phyloP scores from a whole-genome alignment of 1,284 basidiomycete genomes.

The Ustilago sp. region DNA sequence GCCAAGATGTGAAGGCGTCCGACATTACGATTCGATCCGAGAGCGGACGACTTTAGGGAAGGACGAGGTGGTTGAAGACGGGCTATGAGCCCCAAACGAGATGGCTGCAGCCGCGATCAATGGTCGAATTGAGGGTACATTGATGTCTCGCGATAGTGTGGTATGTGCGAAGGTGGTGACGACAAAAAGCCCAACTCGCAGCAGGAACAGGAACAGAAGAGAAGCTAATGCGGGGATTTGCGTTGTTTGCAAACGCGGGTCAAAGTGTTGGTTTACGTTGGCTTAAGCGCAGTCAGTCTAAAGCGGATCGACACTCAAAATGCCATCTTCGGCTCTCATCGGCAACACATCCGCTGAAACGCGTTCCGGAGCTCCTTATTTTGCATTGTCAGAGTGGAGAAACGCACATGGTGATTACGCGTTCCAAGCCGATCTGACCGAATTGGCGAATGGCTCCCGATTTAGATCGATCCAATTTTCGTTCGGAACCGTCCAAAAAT shows the following conservation, averaged over 20 bases:
- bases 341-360: constrained; percentile 16
- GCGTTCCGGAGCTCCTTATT: background rate
- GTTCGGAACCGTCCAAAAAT: constrained; percentile 17
- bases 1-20: constrained; percentile 34
- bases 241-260: constrained; percentile 7
- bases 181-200: background rate
- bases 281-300: constrained; percentile 36
- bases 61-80: background rate
- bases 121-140: background rate
- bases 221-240: background rate
- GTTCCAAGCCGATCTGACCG: too few species aligned
- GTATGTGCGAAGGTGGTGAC: background rate
- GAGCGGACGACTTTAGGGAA: background rate
- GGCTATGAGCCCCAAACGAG: background rate
- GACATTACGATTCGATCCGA: constrained; percentile 22
- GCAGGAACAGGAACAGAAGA: background rate
- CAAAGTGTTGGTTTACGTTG: constrained; percentile 18
- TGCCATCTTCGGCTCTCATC: constrained; percentile 14
- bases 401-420: too few species aligned
- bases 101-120: background rate
- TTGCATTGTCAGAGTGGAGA: too few species aligned
- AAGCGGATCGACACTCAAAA: constrained; percentile 1
- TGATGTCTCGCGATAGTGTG: background rate
- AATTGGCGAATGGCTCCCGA: too few species aligned
- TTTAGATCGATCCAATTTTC: background rate